Evolutionary conservation across 2,329 filamentous ascomycete genomes (phyloP).

Genomic region (Arthrinium phaeospermum): DNA sequence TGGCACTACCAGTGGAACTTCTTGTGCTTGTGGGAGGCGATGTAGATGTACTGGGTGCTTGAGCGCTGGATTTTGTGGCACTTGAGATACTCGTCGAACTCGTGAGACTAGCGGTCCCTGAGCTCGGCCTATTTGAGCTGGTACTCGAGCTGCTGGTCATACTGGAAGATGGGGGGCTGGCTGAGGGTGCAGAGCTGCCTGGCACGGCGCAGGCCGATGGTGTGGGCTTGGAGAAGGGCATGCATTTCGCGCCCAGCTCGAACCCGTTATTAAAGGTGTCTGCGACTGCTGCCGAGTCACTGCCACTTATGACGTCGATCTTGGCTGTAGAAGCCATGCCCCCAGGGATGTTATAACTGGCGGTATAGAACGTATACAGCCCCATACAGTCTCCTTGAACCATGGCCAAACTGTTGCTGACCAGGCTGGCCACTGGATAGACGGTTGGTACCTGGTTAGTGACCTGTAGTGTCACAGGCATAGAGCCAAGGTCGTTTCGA

Average conservation of each 20-base stretch:
- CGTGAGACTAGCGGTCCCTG: conserved; percentile 18
- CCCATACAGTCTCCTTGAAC: conserved; percentile 51
- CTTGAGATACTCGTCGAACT: conserved; percentile 28
- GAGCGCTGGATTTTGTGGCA: conserved; percentile 37
- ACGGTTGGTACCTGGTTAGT: conserved; percentile 48
- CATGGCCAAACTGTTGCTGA: conserved; percentile 46
- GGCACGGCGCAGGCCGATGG: conserved; percentile 34
- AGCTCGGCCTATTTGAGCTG: conserved; percentile 26
- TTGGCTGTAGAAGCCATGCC: conserved; percentile 50
- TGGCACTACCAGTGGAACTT: neutral
- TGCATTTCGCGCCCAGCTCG: conserved; percentile 51
- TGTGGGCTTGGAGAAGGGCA: conserved; percentile 44
- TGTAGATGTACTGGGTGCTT: conserved; percentile 35
- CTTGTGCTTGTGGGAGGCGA: neutral
- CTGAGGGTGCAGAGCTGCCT: neutral
- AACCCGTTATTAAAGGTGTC: conserved; percentile 57
- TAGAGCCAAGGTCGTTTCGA: conserved; percentile 52
- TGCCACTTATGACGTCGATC: conserved; percentile 51
- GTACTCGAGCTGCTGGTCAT: conserved; percentile 21
- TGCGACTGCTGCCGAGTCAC: conserved; percentile 39
- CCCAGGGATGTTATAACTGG: conserved; percentile 50
- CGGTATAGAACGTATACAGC: conserved; percentile 54
- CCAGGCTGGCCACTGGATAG: conserved; percentile 50
- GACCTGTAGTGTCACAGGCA: conserved; percentile 48
- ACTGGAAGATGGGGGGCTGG: conserved; percentile 30